Evolutionary conservation across 2,329 filamentous ascomycete genomes (phyloP).

Genomic region (Cytospora leucostoma): DNA sequence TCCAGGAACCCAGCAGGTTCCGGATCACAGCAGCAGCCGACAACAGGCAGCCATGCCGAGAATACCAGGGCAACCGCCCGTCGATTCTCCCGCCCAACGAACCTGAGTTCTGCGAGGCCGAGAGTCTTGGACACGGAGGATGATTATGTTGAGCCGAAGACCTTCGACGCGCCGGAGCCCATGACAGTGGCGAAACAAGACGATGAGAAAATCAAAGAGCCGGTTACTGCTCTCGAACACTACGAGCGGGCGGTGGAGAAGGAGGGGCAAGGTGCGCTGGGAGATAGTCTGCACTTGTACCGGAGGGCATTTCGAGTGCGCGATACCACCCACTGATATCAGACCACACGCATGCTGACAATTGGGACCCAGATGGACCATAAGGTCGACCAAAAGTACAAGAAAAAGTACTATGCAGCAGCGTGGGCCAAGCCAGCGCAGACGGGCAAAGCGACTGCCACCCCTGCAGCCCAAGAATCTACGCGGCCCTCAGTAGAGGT

Average conservation of each 20-base stretch:
- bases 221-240: slow-evolving; percentile 81
- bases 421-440: slow-evolving; percentile 51
- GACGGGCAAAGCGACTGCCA: slow-evolving; percentile 29
- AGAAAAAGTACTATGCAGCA: slow-evolving; percentile 85
- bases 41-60: slow-evolving; percentile 18
- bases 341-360: slow-evolving; percentile 7
- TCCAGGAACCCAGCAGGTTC: slow-evolving; percentile 37
- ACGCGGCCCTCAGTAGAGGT: slow-evolving; percentile 44
- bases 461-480: slow-evolving; percentile 30
- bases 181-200: slow-evolving; percentile 28
- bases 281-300: slow-evolving; percentile 86
- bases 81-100: slow-evolving; percentile 29
- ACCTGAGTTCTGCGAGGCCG: slow-evolving; percentile 28
- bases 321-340: slow-evolving; percentile 3
- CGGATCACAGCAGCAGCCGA: background rate
- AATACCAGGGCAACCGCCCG: slow-evolving; percentile 27
- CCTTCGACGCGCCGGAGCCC: slow-evolving; percentile 40
- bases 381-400: slow-evolving; percentile 81
- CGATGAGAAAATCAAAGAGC: slow-evolving; percentile 46
- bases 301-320: slow-evolving; percentile 83
- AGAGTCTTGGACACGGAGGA: slow-evolving; percentile 40
- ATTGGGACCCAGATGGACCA: slow-evolving; percentile 67
- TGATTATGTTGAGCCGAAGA: slow-evolving; percentile 37
- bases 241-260: slow-evolving; percentile 91
- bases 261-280: slow-evolving; percentile 80